Percentiles rank a stretch among this genome's conserved stretches.
Conservation (phyloP, 2,329 filamentous ascomycete genomes). For the Rhexocercosporidium sp. region DNA sequence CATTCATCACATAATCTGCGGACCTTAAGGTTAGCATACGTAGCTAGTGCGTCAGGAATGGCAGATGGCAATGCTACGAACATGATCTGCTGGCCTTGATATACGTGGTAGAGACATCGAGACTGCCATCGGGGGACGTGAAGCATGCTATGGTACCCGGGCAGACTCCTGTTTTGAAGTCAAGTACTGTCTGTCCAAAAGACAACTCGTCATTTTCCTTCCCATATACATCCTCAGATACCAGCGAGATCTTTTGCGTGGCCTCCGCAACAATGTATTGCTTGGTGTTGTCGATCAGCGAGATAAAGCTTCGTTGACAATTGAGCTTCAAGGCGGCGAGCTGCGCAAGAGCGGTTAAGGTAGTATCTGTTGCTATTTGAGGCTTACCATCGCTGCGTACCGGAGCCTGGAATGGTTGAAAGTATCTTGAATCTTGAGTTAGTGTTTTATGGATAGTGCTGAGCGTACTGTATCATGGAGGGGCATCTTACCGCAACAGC, state of each 20-base stretch:
- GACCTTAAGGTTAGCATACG: background rate
- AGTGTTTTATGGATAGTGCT: background rate
- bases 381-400: background rate
- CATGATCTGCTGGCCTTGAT: background rate
- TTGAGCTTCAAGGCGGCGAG: slow-evolving; percentile 52
- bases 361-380: background rate
- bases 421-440: background rate
- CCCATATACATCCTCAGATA: background rate
- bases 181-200: background rate
- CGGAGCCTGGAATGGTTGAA: background rate
- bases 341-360: background rate
- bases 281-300: slow-evolving; percentile 27
- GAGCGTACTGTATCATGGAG: background rate
- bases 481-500: background rate
- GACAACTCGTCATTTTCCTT: background rate
- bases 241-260: slow-evolving; percentile 13
- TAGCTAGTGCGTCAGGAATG: background rate
- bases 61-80: background rate
- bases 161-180: background rate
- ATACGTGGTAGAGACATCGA: background rate
- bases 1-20: slow-evolving; percentile 30
- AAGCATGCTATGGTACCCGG: background rate
- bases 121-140: background rate
- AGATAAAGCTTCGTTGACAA: slow-evolving; percentile 51
- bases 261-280: slow-evolving; percentile 25